Percentiles rank a stretch among this genome's conserved stretches.
These are phyloP conservation scores for Perilla frutescens DNA, from an alignment of 257 asterid species.

Conservation along the genomic window DNA sequence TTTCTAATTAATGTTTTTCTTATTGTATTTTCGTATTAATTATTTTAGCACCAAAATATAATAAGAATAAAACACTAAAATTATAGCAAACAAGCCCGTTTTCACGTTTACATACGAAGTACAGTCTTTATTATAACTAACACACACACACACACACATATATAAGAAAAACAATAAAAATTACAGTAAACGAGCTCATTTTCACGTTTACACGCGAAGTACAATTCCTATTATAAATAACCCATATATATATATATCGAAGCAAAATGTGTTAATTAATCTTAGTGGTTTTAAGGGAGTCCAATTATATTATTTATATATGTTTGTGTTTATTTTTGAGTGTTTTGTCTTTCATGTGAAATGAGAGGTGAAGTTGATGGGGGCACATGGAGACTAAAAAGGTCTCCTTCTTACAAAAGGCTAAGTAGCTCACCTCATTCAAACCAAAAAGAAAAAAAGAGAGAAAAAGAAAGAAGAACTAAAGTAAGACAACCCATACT, in stretches of 20 bases:
- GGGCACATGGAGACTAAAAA: conserved; percentile 42
- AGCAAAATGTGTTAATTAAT: conserved; percentile 19
- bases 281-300: not conserved
- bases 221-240: not conserved
- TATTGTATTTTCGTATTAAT: too few relatives aligned
- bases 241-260: conserved; percentile 9
- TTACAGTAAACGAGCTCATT: too few relatives aligned
- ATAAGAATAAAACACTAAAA: too few relatives aligned
- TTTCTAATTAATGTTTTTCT: too few relatives aligned
- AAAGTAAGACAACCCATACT: conserved; percentile 47
- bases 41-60: too few relatives aligned
- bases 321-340: conserved; percentile 5
- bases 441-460: conserved; percentile 41
- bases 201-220: too few relatives aligned
- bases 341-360: conserved; percentile 46
- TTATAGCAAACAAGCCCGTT: too few relatives aligned
- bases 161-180: too few relatives aligned
- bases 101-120: too few relatives aligned
- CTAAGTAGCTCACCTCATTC: conserved; percentile 24
- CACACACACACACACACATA: too few relatives aligned
- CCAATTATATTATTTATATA: not conserved
- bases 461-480: conserved; percentile 27
- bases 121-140: not conserved
- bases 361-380: conserved; percentile 38
- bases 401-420: conserved; percentile 41